Conservation (phyloP, 2,329 filamentous ascomycete species). For the Fusarium siculi region DNA sequence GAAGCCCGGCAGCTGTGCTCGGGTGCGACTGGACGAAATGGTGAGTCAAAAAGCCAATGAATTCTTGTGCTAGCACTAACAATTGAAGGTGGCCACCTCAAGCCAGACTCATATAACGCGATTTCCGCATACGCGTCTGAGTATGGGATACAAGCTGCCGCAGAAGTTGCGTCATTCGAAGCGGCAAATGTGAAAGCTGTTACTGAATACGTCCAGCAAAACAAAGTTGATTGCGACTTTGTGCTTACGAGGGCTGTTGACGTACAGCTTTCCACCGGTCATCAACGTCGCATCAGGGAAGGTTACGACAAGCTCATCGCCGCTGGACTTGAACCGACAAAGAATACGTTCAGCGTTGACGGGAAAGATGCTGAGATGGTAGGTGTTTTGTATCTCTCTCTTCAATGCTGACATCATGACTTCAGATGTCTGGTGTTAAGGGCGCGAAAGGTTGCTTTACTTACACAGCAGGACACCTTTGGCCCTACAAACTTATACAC, state of each 20-base stretch:
- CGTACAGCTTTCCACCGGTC: background rate
- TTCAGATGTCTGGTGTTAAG: background rate
- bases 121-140: background rate
- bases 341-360: background rate
- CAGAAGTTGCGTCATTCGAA: background rate
- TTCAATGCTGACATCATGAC: accelerated
- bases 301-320: background rate
- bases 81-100: background rate
- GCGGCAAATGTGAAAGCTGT: background rate
- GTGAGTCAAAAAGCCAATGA: accelerated
- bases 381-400: accelerated
- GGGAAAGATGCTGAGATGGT: background rate
- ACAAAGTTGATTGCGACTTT: background rate
- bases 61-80: too few species aligned
- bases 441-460: background rate
- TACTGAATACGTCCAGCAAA: background rate
- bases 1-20: background rate
- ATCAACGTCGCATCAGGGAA: background rate
- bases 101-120: background rate
- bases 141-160: background rate
- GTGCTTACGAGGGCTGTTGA: background rate
- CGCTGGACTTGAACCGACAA: background rate
- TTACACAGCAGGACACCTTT: background rate
- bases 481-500: background rate
- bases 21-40: background rate